Base-by-base conservation (phyloP, 169 alveolate species). In the Cryptosporidium canis region DNA sequence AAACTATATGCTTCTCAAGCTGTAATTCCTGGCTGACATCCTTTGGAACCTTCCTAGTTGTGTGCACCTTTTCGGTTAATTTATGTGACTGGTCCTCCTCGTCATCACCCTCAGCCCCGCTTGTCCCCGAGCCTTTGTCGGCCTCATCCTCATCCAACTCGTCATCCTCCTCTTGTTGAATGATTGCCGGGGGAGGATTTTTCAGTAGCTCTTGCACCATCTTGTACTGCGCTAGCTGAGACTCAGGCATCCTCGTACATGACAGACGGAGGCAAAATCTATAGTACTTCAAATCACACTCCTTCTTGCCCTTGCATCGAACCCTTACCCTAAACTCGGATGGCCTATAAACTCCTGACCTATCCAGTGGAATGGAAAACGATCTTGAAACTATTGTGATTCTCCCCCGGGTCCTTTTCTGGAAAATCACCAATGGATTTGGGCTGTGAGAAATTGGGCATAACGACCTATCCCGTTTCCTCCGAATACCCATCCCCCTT, bases 171-270 rank as follows among this genome's bases (percentile, higher is more conserved):
- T 3, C 67, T 37, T 37, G 61, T 16, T 45, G 21, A 9, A 0
- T 3, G 0, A 9, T 27, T 29, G 14, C 6, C 33, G n/a, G 37
- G 2, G 87, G 66, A n/a, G 8, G 53, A 12, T 58, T 18, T 29
- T 33, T 39, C 45, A 77, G 16, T 35, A 77, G 24, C 14, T 58
- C 47, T 27, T 77, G 64, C 8, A 77, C 72, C 9, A 77, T 77
- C 16, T 41, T 55, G 24, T 41, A 55, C 43, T 77, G 67, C 3
- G 77, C 87, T n/a, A 18, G 24, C 47, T 77, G 87, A 2, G 72
- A 56, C 5, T 77, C 87, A 24, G 70, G 87, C 87, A 77, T 77
- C 12, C 87, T 56, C n/a, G 63, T 21, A 37, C 87, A 77, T 3
- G 72, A 35, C 8, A 77, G 16, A 29, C 71, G 47, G 37, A 77